These are phyloP conservation scores for Microbotryomycetes sp. DNA, from an alignment of 1,284 basidiomycete genomes.

Conservation along the genomic window DNA sequence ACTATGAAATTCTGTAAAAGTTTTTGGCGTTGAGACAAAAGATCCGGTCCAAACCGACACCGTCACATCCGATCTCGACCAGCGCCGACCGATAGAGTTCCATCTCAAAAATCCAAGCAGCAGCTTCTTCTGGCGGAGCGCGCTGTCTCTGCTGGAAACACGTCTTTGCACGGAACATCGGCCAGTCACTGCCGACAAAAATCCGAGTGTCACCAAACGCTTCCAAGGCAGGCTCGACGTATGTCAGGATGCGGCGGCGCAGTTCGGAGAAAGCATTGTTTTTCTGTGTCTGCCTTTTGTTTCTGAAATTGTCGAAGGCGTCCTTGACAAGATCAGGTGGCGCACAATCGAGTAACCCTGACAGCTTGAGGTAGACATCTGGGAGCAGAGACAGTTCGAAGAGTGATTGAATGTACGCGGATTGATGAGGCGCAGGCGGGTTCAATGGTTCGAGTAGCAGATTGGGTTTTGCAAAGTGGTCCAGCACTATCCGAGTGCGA, in stretches of 20 bases:
- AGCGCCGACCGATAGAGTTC: slow-evolving; percentile 20
- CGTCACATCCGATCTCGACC: slow-evolving; percentile 20
- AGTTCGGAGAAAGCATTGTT: slow-evolving; percentile 6
- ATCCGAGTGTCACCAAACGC: slow-evolving; percentile 20
- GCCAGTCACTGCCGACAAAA: slow-evolving; percentile 28
- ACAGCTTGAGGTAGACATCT: slow-evolving; percentile 24
- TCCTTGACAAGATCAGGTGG: slow-evolving; percentile 1
- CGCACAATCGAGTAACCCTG: slow-evolving; percentile 17
- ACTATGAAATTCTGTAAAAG: slow-evolving; percentile 5
- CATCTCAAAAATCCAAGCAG: slow-evolving; percentile 21
- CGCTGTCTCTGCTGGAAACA: background rate
- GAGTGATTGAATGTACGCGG: slow-evolving; percentile 12
- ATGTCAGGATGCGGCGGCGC: slow-evolving; percentile 7
- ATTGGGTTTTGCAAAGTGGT: slow-evolving; percentile 28
- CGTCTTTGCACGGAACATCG: slow-evolving; percentile 25
- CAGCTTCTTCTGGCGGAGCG: slow-evolving; percentile 4
- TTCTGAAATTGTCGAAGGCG: slow-evolving; percentile 14
- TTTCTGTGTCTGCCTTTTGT: background rate
- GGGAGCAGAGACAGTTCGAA: slow-evolving; percentile 23
- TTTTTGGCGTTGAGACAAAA: slow-evolving; percentile 21
- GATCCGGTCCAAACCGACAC: slow-evolving; percentile 20
- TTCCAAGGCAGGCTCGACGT: slow-evolving; percentile 25
- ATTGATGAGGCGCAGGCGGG: background rate
- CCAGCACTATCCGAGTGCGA: background rate
- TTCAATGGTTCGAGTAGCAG: slow-evolving; percentile 3